Evolutionary conservation across 768 basidiomycete genomes (phyloP), one percentile per base, ranked within the genome.

Genomic region (Calocybe cyanea): DNA sequence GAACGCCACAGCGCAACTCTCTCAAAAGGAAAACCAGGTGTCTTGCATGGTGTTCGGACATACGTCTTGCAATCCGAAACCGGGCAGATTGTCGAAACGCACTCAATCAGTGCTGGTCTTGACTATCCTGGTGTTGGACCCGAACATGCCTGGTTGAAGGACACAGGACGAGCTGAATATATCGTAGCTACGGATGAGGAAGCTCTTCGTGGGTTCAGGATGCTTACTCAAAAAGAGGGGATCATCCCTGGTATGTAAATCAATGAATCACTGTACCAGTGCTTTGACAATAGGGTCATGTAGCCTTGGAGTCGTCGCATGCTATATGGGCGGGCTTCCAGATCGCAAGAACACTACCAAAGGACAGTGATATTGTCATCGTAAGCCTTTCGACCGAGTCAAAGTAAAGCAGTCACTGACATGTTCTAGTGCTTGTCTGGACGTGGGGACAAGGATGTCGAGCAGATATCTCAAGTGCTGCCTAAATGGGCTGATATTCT

Each of bases 111-210:
- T 55, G 95, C 94, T 39, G 93, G 94, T 15, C 72, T 96, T 35
- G 93, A 97, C 66, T 97, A 97, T 67, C 93, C 93, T 19, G 93
- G 93, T 52, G 95, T 99, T 39, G 96, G 96, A 17, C 96, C 96
- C 7, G 96, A 99, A 65, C 96, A 98, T 61, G 87, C 95, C 37
- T 96, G 90, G 87, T 71, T 99, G 61, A 97, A 97, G 67, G 93
- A 97, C 60, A 87, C 85, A 3, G 88, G 88, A 14, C 76, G 96
- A 49, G 96, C 92, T 0, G 92, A 96, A 60, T 99, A 98, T 62
- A 81, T 89, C 15, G 84, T 78, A 11, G 95, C 94, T 7, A 96
- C 89, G 4, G 96, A 99, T 59, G 92, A 96, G 64, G 76, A 99
- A 56, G 92, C 92, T 4, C 72, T 98, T 21, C 78, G 92, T 32